Percentiles rank a stretch among this genome's conserved stretches.
phyloP scores from a whole-genome alignment of 2,329 filamentous ascomycete genomes.

The Aspergillus sp. region DNA sequence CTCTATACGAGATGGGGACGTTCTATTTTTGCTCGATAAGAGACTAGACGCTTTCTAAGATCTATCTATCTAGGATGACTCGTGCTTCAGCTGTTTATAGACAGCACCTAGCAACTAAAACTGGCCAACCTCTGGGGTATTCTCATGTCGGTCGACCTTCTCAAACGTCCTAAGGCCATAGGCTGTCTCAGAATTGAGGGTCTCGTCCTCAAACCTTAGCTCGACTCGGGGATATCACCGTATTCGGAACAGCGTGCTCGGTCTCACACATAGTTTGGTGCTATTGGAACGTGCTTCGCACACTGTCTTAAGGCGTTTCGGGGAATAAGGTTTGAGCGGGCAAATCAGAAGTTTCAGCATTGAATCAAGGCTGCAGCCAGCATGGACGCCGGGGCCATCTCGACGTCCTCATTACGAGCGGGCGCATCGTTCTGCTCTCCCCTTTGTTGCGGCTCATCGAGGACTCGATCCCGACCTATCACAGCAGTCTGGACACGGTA shows the following conservation, averaged over 20 bases:
- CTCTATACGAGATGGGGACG: not conserved
- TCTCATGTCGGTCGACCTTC: not conserved
- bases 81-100: conserved; percentile 9
- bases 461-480: conserved; percentile 4
- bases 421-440: not conserved
- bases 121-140: conserved; percentile 6
- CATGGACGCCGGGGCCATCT: conserved; percentile 7
- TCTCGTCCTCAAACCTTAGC: conserved; percentile 21
- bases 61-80: not conserved
- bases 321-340: conserved; percentile 20
- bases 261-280: conserved; percentile 8
- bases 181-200: conserved; percentile 16
- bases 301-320: conserved; percentile 9
- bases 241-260: conserved; percentile 23
- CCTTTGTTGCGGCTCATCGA: not conserved
- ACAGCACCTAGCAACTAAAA: not conserved
- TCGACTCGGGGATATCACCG: conserved; percentile 25
- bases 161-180: conserved; percentile 9
- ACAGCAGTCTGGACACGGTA: conserved; percentile 1
- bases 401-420: not conserved
- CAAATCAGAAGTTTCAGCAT: conserved; percentile 14
- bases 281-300: conserved; percentile 20
- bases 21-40: conserved; percentile 2
- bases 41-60: not conserved
- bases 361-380: conserved; percentile 12